These are phyloP conservation scores for Phytophthora sansomeana DNA, from an alignment of 352 stramenopile genomes.

Conservation along the genomic window DNA sequence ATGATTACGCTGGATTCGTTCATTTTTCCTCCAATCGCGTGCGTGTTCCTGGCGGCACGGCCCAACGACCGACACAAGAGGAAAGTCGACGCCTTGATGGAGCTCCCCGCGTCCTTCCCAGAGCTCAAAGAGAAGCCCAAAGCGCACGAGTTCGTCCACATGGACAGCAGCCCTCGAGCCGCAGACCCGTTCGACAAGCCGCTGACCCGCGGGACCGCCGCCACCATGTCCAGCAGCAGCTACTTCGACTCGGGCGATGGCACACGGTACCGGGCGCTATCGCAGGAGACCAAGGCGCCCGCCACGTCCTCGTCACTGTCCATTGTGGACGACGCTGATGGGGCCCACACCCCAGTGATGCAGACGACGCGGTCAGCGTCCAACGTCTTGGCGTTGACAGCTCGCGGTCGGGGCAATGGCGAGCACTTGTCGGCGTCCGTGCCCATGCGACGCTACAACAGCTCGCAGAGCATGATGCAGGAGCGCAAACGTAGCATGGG, in stretches of 20 bases:
- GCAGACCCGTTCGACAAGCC: conserved; percentile 22
- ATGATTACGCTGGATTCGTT: too few relatives aligned
- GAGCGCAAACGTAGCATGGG: conserved; percentile 37
- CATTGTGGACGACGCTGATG: conserved; percentile 16
- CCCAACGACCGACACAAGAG: too few relatives aligned
- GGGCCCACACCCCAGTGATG: conserved; percentile 5
- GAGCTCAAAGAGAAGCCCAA: conserved; percentile 31
- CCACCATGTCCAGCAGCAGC: conserved; percentile 37
- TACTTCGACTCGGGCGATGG: conserved; percentile 36
- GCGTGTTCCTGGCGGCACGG: neutral
- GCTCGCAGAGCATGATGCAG: conserved; percentile 37
- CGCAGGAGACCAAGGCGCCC: conserved; percentile 14
- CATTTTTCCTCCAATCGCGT: neutral
- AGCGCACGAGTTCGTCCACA: conserved; percentile 2
- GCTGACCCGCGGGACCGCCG: conserved; percentile 16
- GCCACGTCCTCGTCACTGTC: conserved; percentile 20
- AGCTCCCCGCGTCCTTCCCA: conserved; percentile 16
- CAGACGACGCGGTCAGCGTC: conserved; percentile 34
- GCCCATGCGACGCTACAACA: conserved; percentile 45
- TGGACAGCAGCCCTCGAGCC: conserved; percentile 7
- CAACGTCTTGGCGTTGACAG: conserved; percentile 40
- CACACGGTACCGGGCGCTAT: conserved; percentile 18
- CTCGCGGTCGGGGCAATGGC: conserved; percentile 12
- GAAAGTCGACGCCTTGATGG: conserved; percentile 13
- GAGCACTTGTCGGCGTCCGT: conserved; percentile 33